These are phyloP conservation scores for Thelonectria olida DNA, from an alignment of 2,329 filamentous ascomycete genomes.

Conservation along the genomic window DNA sequence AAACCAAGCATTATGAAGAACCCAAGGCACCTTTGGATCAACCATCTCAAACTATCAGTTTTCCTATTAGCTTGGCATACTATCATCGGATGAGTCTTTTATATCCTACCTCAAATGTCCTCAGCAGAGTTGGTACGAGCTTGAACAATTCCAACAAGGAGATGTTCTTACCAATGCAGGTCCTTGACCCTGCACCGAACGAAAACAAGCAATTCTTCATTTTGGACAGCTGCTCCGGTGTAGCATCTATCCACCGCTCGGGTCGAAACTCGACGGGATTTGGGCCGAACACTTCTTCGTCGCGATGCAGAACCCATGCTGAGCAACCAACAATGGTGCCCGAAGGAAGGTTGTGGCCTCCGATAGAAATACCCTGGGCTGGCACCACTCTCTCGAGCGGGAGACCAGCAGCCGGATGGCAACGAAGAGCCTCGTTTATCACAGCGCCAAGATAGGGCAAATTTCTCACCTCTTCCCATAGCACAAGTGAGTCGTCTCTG, in stretches of 20 bases:
- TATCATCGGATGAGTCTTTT: too few relatives aligned
- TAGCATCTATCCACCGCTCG: conserved; percentile 68
- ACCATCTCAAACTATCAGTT: conserved; percentile 57
- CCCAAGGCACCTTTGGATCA: conserved; percentile 47
- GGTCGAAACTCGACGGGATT: conserved; percentile 73
- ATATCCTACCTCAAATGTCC: conserved; percentile 20
- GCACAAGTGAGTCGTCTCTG: conserved; percentile 64
- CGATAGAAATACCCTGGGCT: conserved; percentile 66
- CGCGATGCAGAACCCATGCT: conserved; percentile 77
- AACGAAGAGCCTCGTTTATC: conserved; percentile 79
- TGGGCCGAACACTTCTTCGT: conserved; percentile 71
- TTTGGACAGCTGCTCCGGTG: conserved; percentile 49
- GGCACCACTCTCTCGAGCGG: conserved; percentile 79
- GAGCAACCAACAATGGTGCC: conserved; percentile 79
- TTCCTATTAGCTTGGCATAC: background rate
- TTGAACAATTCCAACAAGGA: conserved; percentile 70
- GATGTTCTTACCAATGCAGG: conserved; percentile 75
- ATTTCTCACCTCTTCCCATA: conserved; percentile 73
- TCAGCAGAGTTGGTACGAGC: conserved; percentile 55
- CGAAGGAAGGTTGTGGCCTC: conserved; percentile 67
- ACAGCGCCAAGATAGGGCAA: conserved; percentile 79
- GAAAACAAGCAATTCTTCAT: conserved; percentile 50
- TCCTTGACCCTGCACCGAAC: conserved; percentile 75
- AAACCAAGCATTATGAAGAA: conserved; percentile 22
- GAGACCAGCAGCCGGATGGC: conserved; percentile 77